These are phyloP conservation scores for Ganoderma sp. DNA, from an alignment of 1,284 basidiomycete genomes.

Conservation along the genomic window DNA sequence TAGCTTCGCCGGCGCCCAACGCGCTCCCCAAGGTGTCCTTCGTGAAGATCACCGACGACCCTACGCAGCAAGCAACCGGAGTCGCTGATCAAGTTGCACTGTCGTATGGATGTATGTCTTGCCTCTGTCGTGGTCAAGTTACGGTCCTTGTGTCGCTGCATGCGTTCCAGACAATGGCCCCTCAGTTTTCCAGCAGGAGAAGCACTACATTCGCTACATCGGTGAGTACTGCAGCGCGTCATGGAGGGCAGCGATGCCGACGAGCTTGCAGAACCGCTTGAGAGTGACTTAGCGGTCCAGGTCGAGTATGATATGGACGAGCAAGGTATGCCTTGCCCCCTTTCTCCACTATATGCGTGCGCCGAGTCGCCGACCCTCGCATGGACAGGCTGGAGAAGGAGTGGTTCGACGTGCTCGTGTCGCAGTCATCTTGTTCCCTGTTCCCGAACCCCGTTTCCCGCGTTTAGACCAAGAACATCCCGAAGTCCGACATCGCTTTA, in stretches of 20 bases:
- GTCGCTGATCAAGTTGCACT: constrained; percentile 41
- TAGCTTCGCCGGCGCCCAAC: constrained; percentile 43
- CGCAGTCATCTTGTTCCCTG: constrained; percentile 1
- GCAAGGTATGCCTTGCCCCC: constrained; percentile 79
- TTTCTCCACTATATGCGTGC: too few relatives aligned
- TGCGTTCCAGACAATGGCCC: constrained; percentile 74
- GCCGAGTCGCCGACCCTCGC: background rate
- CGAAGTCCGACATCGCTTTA: constrained; percentile 81
- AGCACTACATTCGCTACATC: constrained; percentile 90
- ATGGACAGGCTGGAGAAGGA: constrained; percentile 99
- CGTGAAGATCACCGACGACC: constrained; percentile 62
- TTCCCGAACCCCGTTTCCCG: constrained; percentile 6
- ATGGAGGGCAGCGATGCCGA: background rate
- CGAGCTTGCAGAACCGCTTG: constrained; percentile 77
- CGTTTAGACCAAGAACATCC: constrained; percentile 84
- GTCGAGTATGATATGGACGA: constrained; percentile 99
- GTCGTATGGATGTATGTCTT: constrained; percentile 44
- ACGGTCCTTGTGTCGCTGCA: constrained; percentile 15
- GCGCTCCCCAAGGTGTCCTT: constrained; percentile 67
- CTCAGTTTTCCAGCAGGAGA: constrained; percentile 76
- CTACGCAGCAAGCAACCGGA: constrained; percentile 51
- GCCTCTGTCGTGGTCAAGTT: constrained; percentile 34
- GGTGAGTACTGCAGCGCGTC: constrained; percentile 53
- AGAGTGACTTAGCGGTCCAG: constrained; percentile 89
- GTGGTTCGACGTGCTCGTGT: constrained; percentile 92